Percentiles rank a stretch among this genome's conserved stretches.
phyloP scores from a whole-genome alignment of 2,329 filamentous ascomycete genomes.

The Colletotrichum sp. region DNA sequence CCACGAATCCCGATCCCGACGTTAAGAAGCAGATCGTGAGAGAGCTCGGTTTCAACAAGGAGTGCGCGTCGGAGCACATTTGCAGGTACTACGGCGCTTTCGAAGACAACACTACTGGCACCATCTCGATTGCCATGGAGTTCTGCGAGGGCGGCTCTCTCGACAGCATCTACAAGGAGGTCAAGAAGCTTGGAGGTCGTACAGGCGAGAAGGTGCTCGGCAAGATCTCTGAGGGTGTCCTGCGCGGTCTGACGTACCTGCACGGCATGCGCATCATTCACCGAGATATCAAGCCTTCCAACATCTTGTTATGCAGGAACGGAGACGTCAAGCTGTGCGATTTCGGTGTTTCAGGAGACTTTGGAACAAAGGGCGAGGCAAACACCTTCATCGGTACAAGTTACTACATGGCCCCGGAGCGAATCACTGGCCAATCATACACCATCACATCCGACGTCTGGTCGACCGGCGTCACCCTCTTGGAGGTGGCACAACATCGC shows the following conservation, averaged over 20 bases:
- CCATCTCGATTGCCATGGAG: slow-evolving; percentile 98
- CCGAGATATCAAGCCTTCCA: slow-evolving; percentile 97
- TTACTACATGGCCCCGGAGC: slow-evolving; percentile 99
- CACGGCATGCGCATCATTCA: slow-evolving; percentile 98
- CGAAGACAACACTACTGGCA: slow-evolving; percentile 92
- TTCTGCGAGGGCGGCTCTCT: slow-evolving; percentile 97
- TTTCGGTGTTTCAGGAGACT: slow-evolving; percentile 97
- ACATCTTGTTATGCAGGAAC: slow-evolving; percentile 90
- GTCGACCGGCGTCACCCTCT: slow-evolving; percentile 93
- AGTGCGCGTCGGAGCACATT: slow-evolving; percentile 94
- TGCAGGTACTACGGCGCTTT: slow-evolving; percentile 98
- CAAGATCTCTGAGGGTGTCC: slow-evolving; percentile 93
- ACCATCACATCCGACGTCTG: slow-evolving; percentile 99
- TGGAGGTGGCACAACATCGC: slow-evolving; percentile 99
- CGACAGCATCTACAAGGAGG: slow-evolving; percentile 96
- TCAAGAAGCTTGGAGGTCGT: slow-evolving; percentile 91
- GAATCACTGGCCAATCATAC: slow-evolving; percentile 96
- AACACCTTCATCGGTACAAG: slow-evolving; percentile 99
- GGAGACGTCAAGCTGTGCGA: slow-evolving; percentile 98
- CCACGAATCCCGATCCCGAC: slow-evolving; percentile 95
- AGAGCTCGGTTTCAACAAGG: slow-evolving; percentile 97
- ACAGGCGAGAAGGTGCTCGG: slow-evolving; percentile 97
- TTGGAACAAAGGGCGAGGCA: slow-evolving; percentile 97
- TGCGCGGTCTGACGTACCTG: slow-evolving; percentile 93
- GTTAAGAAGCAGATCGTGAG: slow-evolving; percentile 98